Percentiles rank a stretch among this genome's conserved stretches.
Conservation (phyloP, 2,329 filamentous ascomycete species). For the Pseudogymnoascus verrucosus region DNA sequence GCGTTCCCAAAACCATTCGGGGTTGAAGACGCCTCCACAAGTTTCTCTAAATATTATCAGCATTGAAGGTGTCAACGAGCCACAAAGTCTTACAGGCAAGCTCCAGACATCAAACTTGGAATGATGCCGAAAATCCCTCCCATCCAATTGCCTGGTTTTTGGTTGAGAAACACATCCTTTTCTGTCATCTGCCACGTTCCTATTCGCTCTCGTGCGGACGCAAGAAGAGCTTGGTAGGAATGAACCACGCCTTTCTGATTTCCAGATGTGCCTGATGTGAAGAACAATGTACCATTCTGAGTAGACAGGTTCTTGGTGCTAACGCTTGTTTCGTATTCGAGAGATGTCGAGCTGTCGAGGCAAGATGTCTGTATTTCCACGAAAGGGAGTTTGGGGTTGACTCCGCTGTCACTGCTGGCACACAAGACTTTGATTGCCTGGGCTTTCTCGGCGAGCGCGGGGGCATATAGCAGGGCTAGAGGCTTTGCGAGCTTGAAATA, state of each 20-base stretch:
- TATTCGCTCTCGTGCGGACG: constrained; percentile 18
- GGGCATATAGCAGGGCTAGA: constrained; percentile 16
- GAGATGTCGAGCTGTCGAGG: constrained; percentile 9
- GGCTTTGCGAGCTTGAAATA: constrained; percentile 16
- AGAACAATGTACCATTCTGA: constrained; percentile 17
- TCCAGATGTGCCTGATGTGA: constrained; percentile 19
- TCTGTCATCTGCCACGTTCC: constrained; percentile 18
- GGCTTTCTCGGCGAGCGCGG: constrained; percentile 14
- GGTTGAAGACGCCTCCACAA: constrained; percentile 15
- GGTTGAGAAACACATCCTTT: constrained; percentile 15
- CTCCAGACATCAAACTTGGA: constrained; percentile 18
- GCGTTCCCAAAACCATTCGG: constrained; percentile 19
- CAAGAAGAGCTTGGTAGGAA: constrained; percentile 17
- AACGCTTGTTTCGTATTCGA: constrained; percentile 8
- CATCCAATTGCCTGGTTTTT: constrained; percentile 19
- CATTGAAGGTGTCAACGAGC: neutral
- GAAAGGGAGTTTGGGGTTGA: constrained; percentile 11
- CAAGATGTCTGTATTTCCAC: constrained; percentile 14
- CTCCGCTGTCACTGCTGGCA: constrained; percentile 7
- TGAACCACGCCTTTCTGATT: constrained; percentile 18
- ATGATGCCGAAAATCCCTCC: constrained; percentile 18
- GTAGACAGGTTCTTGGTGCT: neutral
- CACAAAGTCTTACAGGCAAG: constrained; percentile 16
- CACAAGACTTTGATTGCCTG: constrained; percentile 13
- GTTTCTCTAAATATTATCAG: constrained; percentile 14